Percentiles rank a stretch among this genome's conserved stretches.
These are phyloP conservation scores for Aspergillus sp. DNA, from an alignment of 2,329 filamentous ascomycete species.

Conservation along the genomic window DNA sequence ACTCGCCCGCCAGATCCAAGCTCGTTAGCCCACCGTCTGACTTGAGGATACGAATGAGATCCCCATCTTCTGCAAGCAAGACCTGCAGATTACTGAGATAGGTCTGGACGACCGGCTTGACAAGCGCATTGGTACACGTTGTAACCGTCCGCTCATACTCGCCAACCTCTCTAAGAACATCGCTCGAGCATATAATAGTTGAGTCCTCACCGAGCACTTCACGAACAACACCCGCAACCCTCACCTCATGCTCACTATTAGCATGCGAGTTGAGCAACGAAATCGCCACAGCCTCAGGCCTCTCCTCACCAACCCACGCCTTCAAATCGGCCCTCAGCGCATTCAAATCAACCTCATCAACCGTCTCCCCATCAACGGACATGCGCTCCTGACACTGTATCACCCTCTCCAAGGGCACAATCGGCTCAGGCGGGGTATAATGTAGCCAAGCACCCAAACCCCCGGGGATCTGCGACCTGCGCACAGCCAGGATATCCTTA, in stretches of 20 bases:
- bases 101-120: slow-evolving; percentile 49
- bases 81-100: slow-evolving; percentile 46
- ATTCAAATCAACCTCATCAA: slow-evolving; percentile 40
- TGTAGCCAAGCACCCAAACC: slow-evolving; percentile 52
- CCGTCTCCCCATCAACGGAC: slow-evolving; percentile 43
- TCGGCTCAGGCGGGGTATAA: slow-evolving; percentile 48
- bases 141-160: slow-evolving; percentile 53
- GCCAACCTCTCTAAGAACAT: slow-evolving; percentile 49
- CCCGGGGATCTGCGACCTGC: slow-evolving; percentile 53
- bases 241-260: slow-evolving; percentile 45
- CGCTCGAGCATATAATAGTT: slow-evolving; percentile 47
- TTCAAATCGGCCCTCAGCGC: slow-evolving; percentile 38
- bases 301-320: slow-evolving; percentile 31
- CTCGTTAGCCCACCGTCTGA: slow-evolving; percentile 52
- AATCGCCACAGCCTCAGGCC: slow-evolving; percentile 48
- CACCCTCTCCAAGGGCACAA: slow-evolving; percentile 50
- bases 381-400: slow-evolving; percentile 48
- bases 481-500: slow-evolving; percentile 49
- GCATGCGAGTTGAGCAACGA: slow-evolving; percentile 50
- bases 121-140: slow-evolving; percentile 49
- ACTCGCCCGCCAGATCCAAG: slow-evolving; percentile 44
- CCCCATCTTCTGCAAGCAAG: slow-evolving; percentile 41
- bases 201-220: slow-evolving; percentile 46
- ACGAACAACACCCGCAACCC: slow-evolving; percentile 38
- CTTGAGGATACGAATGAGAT: slow-evolving; percentile 51